Conservation (phyloP, 768 basidiomycete genomes). For the Leucocoprinus sp. region DNA sequence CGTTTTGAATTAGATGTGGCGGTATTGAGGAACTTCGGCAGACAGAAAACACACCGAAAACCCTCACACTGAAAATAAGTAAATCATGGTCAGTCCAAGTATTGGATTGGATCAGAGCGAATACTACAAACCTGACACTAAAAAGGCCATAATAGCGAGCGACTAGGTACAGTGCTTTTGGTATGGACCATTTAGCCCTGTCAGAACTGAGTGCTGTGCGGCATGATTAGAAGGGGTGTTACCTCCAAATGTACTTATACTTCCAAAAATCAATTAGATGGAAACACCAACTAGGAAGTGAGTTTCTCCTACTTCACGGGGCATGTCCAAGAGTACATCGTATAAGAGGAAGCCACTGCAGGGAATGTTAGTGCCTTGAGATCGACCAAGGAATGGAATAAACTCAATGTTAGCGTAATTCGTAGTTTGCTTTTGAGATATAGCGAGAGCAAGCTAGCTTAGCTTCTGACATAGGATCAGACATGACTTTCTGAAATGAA, state of each 20-base stretch:
- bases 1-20: neutral
- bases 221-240: neutral
- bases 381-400: neutral
- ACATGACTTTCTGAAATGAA: neutral
- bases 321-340: neutral
- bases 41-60: neutral
- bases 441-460: neutral
- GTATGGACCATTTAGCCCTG: neutral
- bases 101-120: neutral
- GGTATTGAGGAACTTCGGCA: neutral
- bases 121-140: neutral
- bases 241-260: conserved; percentile 2
- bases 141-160: conserved; percentile 1
- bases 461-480: neutral
- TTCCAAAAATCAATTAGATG: neutral
- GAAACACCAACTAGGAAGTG: neutral
- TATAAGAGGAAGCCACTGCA: neutral
- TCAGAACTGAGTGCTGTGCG: neutral
- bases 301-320: neutral
- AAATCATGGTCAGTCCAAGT: neutral
- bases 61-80: neutral
- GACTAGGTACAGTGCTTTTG: neutral
- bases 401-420: neutral
- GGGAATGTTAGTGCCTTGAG: neutral
- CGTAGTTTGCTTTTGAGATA: neutral